Percentiles rank a stretch among this genome's conserved stretches.
These are phyloP conservation scores for Lactifluus volemus DNA, from an alignment of 768 basidiomycete species.

Conservation along the genomic window DNA sequence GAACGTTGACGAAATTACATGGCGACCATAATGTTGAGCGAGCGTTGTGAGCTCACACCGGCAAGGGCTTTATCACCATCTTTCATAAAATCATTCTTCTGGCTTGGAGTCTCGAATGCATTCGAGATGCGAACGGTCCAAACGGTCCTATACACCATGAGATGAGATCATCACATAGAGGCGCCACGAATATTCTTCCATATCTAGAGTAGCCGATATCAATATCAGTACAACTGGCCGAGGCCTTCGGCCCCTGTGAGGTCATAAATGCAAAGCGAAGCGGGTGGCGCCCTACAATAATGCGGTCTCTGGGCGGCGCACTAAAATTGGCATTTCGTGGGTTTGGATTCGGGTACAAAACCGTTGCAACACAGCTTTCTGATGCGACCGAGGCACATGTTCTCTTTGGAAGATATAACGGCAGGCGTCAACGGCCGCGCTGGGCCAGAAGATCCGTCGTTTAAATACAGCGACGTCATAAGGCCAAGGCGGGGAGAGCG, in stretches of 20 bases:
- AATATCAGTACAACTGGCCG: not conserved
- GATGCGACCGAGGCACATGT: not conserved
- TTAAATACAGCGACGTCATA: constrained; percentile 8
- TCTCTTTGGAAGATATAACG: not conserved
- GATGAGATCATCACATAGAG: not conserved
- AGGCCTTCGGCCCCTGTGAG: not conserved
- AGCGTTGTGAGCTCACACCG: too few species aligned
- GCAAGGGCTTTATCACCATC: too few species aligned
- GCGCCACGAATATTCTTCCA: not conserved
- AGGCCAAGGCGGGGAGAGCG: not conserved
- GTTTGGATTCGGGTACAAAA: not conserved
- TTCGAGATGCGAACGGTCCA: too few species aligned
- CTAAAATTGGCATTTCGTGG: not conserved
- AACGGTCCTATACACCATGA: too few species aligned
- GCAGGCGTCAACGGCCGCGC: not conserved
- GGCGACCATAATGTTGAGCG: not conserved
- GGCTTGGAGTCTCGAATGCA: too few species aligned
- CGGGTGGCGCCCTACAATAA: too few species aligned
- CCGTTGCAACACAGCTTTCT: not conserved
- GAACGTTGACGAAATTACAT: not conserved
- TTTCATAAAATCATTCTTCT: too few species aligned
- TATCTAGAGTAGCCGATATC: not conserved
- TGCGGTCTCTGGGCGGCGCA: not conserved
- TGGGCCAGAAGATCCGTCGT: not conserved
- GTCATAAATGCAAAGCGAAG: not conserved